Percentiles rank a stretch among this genome's conserved stretches.
phyloP scores from a whole-genome alignment of 2,329 filamentous ascomycete species.

The Trichoderma arundinaceum region DNA sequence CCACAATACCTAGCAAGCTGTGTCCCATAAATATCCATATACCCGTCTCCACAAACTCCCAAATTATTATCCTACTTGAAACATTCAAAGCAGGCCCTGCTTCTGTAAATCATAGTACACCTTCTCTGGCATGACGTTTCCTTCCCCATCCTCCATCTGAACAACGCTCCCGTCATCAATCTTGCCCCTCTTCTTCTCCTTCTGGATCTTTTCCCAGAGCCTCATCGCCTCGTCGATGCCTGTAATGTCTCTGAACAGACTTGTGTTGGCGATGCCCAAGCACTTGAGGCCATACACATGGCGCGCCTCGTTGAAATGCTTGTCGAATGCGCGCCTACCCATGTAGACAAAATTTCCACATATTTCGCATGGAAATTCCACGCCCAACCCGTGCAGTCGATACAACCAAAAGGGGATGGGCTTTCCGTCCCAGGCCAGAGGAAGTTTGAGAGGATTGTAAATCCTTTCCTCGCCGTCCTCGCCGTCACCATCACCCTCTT shows the following conservation, averaged over 20 bases:
- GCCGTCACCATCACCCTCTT: constrained; percentile 70
- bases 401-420: constrained; percentile 99
- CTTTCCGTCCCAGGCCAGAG: constrained; percentile 97
- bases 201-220: constrained; percentile 92
- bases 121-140: constrained; percentile 99
- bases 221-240: constrained; percentile 86
- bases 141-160: constrained; percentile 97
- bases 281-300: constrained; percentile 95
- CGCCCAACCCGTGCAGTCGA: constrained; percentile 91
- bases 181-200: constrained; percentile 79
- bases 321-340: constrained; percentile 93
- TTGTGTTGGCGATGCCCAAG: constrained; percentile 88
- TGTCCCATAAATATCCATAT: not conserved
- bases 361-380: constrained; percentile 94
- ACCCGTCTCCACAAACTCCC: constrained; percentile 7
- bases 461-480: constrained; percentile 84
- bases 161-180: constrained; percentile 82
- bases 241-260: constrained; percentile 91
- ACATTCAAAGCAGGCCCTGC: constrained; percentile 75
- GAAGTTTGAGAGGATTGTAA: constrained; percentile 96
- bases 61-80: constrained; percentile 9
- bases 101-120: constrained; percentile 96
- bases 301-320: constrained; percentile 94
- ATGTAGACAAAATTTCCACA: constrained; percentile 99
- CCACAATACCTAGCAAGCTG: constrained; percentile 1